These are phyloP conservation scores for Cordyceps farinosa DNA, from an alignment of 2,329 filamentous ascomycete genomes.

Conservation along the genomic window DNA sequence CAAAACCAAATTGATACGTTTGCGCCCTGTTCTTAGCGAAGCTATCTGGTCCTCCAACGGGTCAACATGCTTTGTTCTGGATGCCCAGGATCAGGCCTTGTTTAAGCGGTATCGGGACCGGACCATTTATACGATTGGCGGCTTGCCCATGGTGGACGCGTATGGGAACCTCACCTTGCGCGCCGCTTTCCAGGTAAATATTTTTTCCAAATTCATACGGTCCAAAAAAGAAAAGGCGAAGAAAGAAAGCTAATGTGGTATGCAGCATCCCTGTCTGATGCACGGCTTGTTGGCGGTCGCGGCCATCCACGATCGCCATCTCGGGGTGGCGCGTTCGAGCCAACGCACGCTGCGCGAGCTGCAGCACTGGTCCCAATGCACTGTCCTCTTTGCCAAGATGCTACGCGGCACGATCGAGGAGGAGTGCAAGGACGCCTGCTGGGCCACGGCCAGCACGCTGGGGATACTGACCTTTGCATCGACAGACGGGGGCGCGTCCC, in stretches of 20 bases:
- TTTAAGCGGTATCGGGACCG: slow-evolving; percentile 7
- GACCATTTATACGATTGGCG: neutral
- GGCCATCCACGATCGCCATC: slow-evolving; percentile 1
- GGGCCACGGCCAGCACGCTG: neutral
- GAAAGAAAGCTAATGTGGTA: neutral
- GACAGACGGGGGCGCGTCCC: neutral
- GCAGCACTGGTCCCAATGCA: slow-evolving; percentile 6
- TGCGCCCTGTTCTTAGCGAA: neutral
- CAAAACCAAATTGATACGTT: neutral
- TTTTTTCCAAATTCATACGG: too few species aligned
- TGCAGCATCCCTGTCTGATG: slow-evolving; percentile 7
- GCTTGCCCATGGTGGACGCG: neutral
- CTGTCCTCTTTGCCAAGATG: neutral
- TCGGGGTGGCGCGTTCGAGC: neutral
- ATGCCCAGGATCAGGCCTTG: neutral
- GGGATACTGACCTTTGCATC: slow-evolving; percentile 6
- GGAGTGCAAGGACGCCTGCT: neutral
- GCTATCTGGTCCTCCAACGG: neutral
- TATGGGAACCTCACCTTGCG: neutral
- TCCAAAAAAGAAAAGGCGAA: neutral
- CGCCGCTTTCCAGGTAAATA: neutral
- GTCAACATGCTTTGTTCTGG: neutral
- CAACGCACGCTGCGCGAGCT: slow-evolving; percentile 5
- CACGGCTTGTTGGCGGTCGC: slow-evolving; percentile 2
- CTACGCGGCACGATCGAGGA: neutral